Evolutionary conservation across 2,329 filamentous ascomycete genomes (phyloP).

Genomic region (Hymenoscyphus salicellus): DNA sequence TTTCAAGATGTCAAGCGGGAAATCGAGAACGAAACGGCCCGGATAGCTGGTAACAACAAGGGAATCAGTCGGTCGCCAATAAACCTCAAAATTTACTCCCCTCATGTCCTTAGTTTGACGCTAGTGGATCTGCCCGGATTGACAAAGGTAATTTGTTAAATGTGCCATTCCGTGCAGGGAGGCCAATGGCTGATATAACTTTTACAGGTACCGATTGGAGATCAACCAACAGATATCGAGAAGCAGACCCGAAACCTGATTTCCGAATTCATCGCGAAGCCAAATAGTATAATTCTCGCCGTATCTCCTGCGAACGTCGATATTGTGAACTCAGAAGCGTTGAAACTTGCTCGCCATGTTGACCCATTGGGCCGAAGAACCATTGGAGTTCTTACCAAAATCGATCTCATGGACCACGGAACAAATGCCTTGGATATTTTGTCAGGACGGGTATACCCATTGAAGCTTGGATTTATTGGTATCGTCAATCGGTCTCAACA

Average conservation of each 20-base stretch:
- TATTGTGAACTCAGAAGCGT: slow-evolving; percentile 93
- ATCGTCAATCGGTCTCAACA: slow-evolving; percentile 98
- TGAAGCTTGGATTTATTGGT: slow-evolving; percentile 96
- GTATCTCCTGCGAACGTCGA: slow-evolving; percentile 98
- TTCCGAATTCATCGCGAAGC: slow-evolving; percentile 96
- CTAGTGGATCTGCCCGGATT: slow-evolving; percentile 92
- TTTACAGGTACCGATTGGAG: slow-evolving; percentile 82
- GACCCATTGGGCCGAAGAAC: slow-evolving; percentile 91
- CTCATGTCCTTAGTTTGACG: slow-evolving; percentile 92
- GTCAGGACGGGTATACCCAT: slow-evolving; percentile 91
- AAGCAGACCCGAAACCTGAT: slow-evolving; percentile 97
- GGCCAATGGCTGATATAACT: slow-evolving; percentile 14
- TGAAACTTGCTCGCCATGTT: slow-evolving; percentile 95
- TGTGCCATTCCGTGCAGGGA: not conserved
- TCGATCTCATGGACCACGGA: slow-evolving; percentile 98
- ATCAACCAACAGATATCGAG: slow-evolving; percentile 96
- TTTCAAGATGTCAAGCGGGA: slow-evolving; percentile 92
- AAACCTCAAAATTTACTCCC: slow-evolving; percentile 97
- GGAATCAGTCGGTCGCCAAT: slow-evolving; percentile 97
- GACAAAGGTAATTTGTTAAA: slow-evolving; percentile 67
- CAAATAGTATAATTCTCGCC: slow-evolving; percentile 95
- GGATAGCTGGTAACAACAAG: slow-evolving; percentile 95
- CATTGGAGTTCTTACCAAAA: slow-evolving; percentile 93
- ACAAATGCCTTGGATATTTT: slow-evolving; percentile 97
- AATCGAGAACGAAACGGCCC: slow-evolving; percentile 93